Evolutionary conservation across 176 grass and related monocot species (phyloP), one percentile per base, ranked within the genome.

Genomic region (Eremochloa ophiuroides): DNA sequence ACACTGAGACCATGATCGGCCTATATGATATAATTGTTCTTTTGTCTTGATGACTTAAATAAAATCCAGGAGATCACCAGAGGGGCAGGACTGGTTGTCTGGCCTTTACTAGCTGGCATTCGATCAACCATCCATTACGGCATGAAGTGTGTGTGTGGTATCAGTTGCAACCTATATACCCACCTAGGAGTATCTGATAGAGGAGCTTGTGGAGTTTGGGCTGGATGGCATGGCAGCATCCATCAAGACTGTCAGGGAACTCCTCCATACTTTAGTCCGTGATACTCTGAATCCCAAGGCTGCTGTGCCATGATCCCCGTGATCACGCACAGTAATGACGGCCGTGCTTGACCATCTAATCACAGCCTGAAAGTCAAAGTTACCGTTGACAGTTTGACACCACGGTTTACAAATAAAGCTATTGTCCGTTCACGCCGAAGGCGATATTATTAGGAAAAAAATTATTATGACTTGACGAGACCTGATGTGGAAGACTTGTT

Each of bases 51-150:
- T 63, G 65, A 8, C 4, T 33, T 64, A 1, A 42, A 60, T 64
- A 1, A 42, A 60, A 74, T 37, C 20, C 22, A 22, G 25, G 7
- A 39, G 18, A 4, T 30, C 31, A 34, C 71, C 28, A 34, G 56
- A 78, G 58, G 56, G 43, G 34, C 34, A 31, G 27, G 77, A 74
- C 46, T 58, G 72, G 71, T 20, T 84, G 61, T 86, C 25, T 66
- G 73, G 67, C 80, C 75, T 84, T 74, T 78, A 58, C 44, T 39
- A 34, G 66, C 27, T 88, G 66, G 64, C 73, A 65, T 5, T 34
- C 2, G 10, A 72, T 31, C 42, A 58, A 53, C 47, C 34, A 56
- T 42, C 38, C 58, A 40, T 18, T 42, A 27, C 22, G 61, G 8
- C 11, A 55, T 53, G 60, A 59, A 20, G 20, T 56, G 34, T 10